phyloP scores from a whole-genome alignment of 2,329 filamentous ascomycete genomes.

The Xylaria sp. region DNA sequence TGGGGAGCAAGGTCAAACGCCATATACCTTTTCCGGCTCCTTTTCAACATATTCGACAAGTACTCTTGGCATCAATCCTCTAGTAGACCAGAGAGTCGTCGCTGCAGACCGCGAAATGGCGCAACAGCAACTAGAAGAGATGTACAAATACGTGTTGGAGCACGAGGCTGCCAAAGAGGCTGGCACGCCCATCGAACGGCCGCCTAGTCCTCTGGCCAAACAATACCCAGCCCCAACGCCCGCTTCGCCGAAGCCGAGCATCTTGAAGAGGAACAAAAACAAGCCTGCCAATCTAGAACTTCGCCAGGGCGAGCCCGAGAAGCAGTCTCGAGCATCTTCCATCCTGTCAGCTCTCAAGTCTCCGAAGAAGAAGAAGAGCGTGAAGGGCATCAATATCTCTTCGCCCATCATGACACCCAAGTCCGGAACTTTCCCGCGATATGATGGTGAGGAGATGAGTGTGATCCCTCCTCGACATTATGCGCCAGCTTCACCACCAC shows the following conservation, averaged over 20 bases:
- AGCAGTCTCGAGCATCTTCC: slow-evolving; percentile 68
- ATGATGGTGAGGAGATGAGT: slow-evolving; percentile 67
- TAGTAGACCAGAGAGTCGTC: slow-evolving; percentile 81
- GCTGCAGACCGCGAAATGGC: slow-evolving; percentile 78
- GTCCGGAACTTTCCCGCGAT: slow-evolving; percentile 68
- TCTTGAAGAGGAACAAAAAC: slow-evolving; percentile 56
- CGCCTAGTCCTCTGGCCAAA: slow-evolving; percentile 54
- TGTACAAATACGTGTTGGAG: slow-evolving; percentile 93
- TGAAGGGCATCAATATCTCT: slow-evolving; percentile 68
- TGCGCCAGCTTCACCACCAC: slow-evolving; percentile 66
- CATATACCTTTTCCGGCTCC: slow-evolving; percentile 60
- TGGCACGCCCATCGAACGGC: slow-evolving; percentile 61
- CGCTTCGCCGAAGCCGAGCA: slow-evolving; percentile 57
- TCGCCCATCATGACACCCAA: slow-evolving; percentile 74
- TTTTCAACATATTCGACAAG: slow-evolving; percentile 61
- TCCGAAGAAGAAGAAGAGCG: slow-evolving; percentile 64
- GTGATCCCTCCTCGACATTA: slow-evolving; percentile 69
- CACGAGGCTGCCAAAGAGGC: slow-evolving; percentile 77
- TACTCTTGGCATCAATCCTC: slow-evolving; percentile 71
- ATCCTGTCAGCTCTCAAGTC: slow-evolving; percentile 71
- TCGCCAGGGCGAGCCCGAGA: slow-evolving; percentile 56
- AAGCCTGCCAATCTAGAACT: slow-evolving; percentile 57
- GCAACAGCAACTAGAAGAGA: slow-evolving; percentile 84
- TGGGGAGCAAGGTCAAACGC: slow-evolving; percentile 48
- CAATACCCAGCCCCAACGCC: slow-evolving; percentile 39